phyloP scores from a whole-genome alignment of 129 eudicot genomes.

The Helianthus annuus region HanXRQr2.0-SUNRISE NC_035433.2:129661329-129661828 shows the following conservation, averaged over 20 bases:
- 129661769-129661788: too few species aligned
- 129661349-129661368: too few species aligned
- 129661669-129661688: not conserved
- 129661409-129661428: constrained; percentile 57
- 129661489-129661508: constrained; percentile 62
- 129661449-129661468: constrained; percentile 52
- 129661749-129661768: too few species aligned
- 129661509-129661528: constrained; percentile 54
- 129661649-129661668: not conserved
- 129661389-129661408: not conserved
- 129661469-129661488: constrained; percentile 63
- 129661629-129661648: not conserved
- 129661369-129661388: too few species aligned
- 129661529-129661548: constrained; percentile 59
- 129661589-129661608: not conserved
- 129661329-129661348: too few species aligned
- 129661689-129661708: not conserved
- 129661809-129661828: too few species aligned
- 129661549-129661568: too few species aligned
- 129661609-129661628: not conserved
- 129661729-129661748: too few species aligned
- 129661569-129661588: too few species aligned
- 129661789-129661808: too few species aligned
- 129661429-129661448: constrained; percentile 48
- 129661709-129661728: too few species aligned